Percentiles rank a stretch among this genome's conserved stretches.
Evolutionary conservation across 1,284 basidiomycete species (phyloP).

Genomic region (Cutaneotrichosporon sp.): DNA sequence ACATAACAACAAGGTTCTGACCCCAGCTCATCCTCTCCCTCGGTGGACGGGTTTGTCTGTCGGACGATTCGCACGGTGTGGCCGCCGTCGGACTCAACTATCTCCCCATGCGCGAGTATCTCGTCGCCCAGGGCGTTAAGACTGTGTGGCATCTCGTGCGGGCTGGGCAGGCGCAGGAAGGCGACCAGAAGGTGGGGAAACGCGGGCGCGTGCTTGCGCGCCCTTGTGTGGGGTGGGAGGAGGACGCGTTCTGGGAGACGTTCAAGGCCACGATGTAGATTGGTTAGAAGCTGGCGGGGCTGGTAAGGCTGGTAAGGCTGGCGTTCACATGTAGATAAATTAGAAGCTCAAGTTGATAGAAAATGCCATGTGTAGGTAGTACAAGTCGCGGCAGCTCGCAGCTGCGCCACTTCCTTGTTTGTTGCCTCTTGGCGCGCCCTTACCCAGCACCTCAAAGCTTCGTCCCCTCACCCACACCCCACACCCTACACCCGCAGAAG

Average conservation of each 20-base stretch:
- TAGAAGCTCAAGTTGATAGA: too few relatives aligned
- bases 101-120: slow-evolving; percentile 64
- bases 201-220: slow-evolving; percentile 37
- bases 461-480: neutral
- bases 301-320: too few relatives aligned
- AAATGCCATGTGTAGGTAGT: too few relatives aligned
- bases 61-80: slow-evolving; percentile 94
- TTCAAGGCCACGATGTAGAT: slow-evolving; percentile 6
- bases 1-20: too few relatives aligned
- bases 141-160: slow-evolving; percentile 67
- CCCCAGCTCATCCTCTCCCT: slow-evolving; percentile 65
- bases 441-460: neutral
- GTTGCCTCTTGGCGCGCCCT: neutral
- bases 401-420: neutral
- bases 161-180: slow-evolving; percentile 10
- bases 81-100: slow-evolving; percentile 88
- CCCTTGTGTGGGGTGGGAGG: slow-evolving; percentile 27
- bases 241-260: slow-evolving; percentile 35
- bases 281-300: too few relatives aligned
- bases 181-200: slow-evolving; percentile 56
- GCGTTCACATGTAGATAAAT: neutral
- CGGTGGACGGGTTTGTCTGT: slow-evolving; percentile 76
- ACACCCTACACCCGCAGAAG: neutral
- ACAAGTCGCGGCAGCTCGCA: too few relatives aligned
- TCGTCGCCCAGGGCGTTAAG: slow-evolving; percentile 62